These are phyloP conservation scores for Zoysia pacifica DNA, from an alignment of 176 grass and related monocot genomes.

Conservation along the genomic window DNA sequence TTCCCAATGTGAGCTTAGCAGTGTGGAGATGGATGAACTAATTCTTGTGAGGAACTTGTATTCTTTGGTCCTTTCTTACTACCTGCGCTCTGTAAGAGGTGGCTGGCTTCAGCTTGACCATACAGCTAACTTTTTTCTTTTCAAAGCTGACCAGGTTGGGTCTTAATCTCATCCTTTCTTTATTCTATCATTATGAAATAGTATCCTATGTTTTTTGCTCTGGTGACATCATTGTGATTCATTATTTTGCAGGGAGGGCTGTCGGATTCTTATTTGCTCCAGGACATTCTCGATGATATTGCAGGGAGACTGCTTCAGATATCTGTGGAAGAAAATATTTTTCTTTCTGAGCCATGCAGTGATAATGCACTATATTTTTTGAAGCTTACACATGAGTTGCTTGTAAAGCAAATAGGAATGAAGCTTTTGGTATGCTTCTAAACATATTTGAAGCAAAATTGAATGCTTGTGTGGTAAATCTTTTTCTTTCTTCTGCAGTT, in stretches of 20 bases:
- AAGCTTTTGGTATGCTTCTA: slow-evolving; percentile 73
- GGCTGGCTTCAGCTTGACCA: slow-evolving; percentile 86
- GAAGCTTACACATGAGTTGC: slow-evolving; percentile 80
- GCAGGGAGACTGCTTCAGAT: slow-evolving; percentile 63
- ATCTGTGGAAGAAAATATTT: slow-evolving; percentile 77
- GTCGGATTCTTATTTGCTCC: slow-evolving; percentile 48
- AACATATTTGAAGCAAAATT: slow-evolving; percentile 42
- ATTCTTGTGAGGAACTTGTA: slow-evolving; percentile 80
- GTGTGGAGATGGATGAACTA: slow-evolving; percentile 56
- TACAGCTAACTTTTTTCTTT: slow-evolving; percentile 63
- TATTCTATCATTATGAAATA: slow-evolving; percentile 20
- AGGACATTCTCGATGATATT: slow-evolving; percentile 81
- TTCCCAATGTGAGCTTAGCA: slow-evolving; percentile 38
- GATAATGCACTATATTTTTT: slow-evolving; percentile 88
- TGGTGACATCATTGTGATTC: slow-evolving; percentile 27
- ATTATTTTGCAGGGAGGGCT: slow-evolving; percentile 55
- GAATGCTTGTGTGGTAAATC: slow-evolving; percentile 8
- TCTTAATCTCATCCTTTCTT: slow-evolving; percentile 22
- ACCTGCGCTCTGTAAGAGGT: slow-evolving; percentile 73
- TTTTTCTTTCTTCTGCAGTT: slow-evolving; percentile 51
- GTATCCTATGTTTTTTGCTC: slow-evolving; percentile 15
- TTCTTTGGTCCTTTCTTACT: slow-evolving; percentile 80
- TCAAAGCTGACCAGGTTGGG: slow-evolving; percentile 52
- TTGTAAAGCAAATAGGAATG: slow-evolving; percentile 70
- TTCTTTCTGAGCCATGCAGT: slow-evolving; percentile 75